Evolutionary conservation across 2,329 filamentous ascomycete genomes (phyloP), one percentile per base, ranked within the genome.

Genomic region (Ophiostoma sp.): DNA sequence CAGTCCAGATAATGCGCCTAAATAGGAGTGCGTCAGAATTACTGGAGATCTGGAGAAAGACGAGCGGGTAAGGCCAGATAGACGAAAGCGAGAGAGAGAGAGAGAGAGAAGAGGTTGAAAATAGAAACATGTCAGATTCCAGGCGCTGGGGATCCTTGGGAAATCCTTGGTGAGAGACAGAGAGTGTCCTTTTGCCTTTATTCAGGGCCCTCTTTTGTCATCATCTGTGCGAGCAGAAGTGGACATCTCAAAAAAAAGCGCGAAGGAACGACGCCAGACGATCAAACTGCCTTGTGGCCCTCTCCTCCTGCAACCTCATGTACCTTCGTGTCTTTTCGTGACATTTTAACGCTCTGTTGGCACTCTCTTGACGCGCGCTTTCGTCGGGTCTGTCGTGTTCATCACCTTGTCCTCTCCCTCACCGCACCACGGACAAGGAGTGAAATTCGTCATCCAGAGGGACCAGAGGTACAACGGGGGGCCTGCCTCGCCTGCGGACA

Each of bases 211-310:
- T 28, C 36, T 66, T 66, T 66, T 66, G 22, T 4, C 19, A 66
- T 45, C 61, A 66, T 66, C 61, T 45, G 61, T 45, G 59, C 33
- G 59, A 64, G 59, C 42, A 12, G 19, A 48, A 66, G 61, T 42
- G 61, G 61, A 45, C 36, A 66, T 25, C 42, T 19, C 15, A 22
- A 31, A 8, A 17, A 28, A 66, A 36, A 39, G 42, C 25, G 61
- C 36, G 22, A 66, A 66, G 61, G 36, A 66, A 66, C 9, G 36
- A 28, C 61, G 61, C 61, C 61, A 64, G 61, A 64, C 36, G 61
- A 45, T 66, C 61, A 66, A 39, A 45, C 36, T 66, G 61, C 61
- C 61, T 66, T 66, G 59, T 42, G 36, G 61, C 15, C 61, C 61
- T 45, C 22, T 42, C 39, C 5, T 39, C 12, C 36, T 66, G 22